Evolutionary conservation across 1,139 yeast genomes (phyloP).

Genomic region (Nakaseomyces glabratus): DNA sequence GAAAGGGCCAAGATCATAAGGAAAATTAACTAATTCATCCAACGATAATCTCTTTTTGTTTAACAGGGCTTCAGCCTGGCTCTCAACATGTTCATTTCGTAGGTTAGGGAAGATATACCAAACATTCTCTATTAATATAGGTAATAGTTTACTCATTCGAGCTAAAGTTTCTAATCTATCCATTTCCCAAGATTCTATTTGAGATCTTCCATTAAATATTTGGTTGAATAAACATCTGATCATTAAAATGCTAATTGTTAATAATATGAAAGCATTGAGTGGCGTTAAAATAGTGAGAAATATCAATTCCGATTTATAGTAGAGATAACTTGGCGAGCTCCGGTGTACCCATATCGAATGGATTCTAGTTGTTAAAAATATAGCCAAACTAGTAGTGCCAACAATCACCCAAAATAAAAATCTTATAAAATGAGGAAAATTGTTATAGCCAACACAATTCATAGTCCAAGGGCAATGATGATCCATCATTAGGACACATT

Average conservation of each 20-base stretch:
- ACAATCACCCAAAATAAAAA: constrained; percentile 62
- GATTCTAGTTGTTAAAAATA: constrained; percentile 38
- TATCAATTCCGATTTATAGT: constrained; percentile 45
- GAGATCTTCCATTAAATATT: constrained; percentile 66
- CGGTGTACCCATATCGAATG: constrained; percentile 43
- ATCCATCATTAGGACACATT: constrained; percentile 71
- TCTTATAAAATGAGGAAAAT: constrained; percentile 75
- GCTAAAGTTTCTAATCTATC: constrained; percentile 57
- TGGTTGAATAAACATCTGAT: constrained; percentile 53
- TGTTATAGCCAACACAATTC: constrained; percentile 72
- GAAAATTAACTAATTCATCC: constrained; percentile 51
- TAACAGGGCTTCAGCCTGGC: constrained; percentile 13
- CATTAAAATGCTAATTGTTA: constrained; percentile 50
- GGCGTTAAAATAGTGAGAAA: constrained; percentile 52
- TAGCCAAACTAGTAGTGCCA: constrained; percentile 44
- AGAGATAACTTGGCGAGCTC: constrained; percentile 50
- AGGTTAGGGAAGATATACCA: constrained; percentile 17
- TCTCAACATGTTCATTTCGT: constrained; percentile 9
- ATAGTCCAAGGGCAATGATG: constrained; percentile 87
- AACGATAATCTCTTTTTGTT: constrained; percentile 13
- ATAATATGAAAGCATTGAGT: constrained; percentile 47
- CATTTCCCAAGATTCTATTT: constrained; percentile 87
- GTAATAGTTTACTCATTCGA: constrained; percentile 19
- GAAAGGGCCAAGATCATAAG: constrained; percentile 66
- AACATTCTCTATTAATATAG: constrained; percentile 20